Conservation (phyloP, 1,284 basidiomycete species). For the Taiwanofungus camphoratus region DNA sequence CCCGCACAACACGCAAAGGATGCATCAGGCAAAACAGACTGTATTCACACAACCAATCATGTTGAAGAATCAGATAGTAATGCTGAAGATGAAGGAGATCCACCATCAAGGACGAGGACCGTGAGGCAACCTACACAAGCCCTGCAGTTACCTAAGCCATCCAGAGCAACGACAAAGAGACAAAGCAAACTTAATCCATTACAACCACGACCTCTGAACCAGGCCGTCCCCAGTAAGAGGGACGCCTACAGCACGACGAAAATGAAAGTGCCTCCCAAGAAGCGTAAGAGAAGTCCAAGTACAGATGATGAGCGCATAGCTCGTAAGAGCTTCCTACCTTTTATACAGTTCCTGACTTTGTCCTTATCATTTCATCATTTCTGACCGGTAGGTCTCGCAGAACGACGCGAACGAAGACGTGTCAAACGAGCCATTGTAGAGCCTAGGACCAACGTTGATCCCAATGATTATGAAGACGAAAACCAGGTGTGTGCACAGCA, state of each 20-base stretch:
- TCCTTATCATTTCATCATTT: neutral
- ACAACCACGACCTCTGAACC: no score
- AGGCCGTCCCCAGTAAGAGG: no score
- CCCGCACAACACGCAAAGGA: neutral
- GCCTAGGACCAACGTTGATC: slow-evolving; percentile 20
- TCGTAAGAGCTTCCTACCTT: no score
- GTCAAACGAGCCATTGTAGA: slow-evolving; percentile 40
- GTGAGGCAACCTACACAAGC: neutral
- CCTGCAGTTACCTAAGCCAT: neutral
- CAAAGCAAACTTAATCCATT: no score
- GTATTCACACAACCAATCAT: neutral
- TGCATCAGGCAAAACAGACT: no score
- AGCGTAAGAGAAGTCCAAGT: slow-evolving; percentile 10
- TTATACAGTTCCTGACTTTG: neutral
- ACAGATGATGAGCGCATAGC: slow-evolving; percentile 25
- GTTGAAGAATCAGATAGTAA: no score
- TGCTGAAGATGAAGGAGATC: no score
- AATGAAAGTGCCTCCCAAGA: slow-evolving; percentile 3
- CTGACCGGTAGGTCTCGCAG: slow-evolving; percentile 26
- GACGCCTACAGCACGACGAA: no score
- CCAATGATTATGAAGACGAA: slow-evolving; percentile 10
- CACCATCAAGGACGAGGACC: slow-evolving; percentile 1
- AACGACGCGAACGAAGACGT: slow-evolving; percentile 31
- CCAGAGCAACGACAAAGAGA: neutral
- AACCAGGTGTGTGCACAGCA: slow-evolving; percentile 7